Conservation (phyloP, 495 filamentous ascomycete species). For the Tuber calosporum region DNA sequence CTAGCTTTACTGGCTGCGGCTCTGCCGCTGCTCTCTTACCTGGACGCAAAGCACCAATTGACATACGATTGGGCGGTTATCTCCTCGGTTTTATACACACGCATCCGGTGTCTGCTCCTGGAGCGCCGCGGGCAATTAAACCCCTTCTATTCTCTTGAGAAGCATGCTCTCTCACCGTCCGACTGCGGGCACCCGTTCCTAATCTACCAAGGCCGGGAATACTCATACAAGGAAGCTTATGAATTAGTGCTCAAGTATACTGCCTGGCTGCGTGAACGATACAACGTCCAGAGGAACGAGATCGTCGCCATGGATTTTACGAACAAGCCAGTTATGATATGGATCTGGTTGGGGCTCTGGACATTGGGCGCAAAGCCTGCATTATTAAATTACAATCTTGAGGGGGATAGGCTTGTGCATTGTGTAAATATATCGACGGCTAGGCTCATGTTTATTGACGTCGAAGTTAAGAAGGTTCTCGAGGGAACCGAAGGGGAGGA, state of each 20-base stretch:
- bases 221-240: constrained; percentile 79
- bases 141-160: constrained; percentile 74
- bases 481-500: constrained; percentile 46
- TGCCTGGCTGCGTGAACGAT: constrained; percentile 67
- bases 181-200: constrained; percentile 53
- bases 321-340: constrained; percentile 76
- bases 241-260: constrained; percentile 68
- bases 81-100: constrained; percentile 46
- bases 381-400: constrained; percentile 89
- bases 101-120: constrained; percentile 44
- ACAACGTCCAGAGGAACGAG: constrained; percentile 63
- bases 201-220: constrained; percentile 64
- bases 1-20: constrained; percentile 44
- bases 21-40: constrained; percentile 56
- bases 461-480: constrained; percentile 52
- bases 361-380: constrained; percentile 82
- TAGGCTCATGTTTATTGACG: constrained; percentile 67
- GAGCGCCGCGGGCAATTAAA: constrained; percentile 58
- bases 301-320: constrained; percentile 84
- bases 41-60: constrained; percentile 66
- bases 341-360: constrained; percentile 82
- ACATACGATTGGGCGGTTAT: constrained; percentile 60
- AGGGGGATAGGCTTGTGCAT: constrained; percentile 67
- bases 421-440: constrained; percentile 66
- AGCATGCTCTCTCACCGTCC: constrained; percentile 52